Conservation (phyloP, 1,139 yeast species). For the Trichomonascaceae sp. region DNA sequence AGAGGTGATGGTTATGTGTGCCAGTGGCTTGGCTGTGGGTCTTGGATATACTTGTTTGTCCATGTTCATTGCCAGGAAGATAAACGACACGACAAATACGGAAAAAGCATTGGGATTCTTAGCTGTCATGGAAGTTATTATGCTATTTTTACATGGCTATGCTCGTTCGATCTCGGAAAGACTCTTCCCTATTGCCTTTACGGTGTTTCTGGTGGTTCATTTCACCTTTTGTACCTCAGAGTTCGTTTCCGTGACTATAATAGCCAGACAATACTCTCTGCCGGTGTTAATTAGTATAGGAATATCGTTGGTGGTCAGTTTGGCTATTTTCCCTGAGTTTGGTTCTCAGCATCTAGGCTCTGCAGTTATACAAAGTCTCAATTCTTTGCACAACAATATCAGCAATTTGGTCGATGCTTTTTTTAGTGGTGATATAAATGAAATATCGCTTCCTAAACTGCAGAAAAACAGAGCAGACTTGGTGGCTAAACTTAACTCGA, state of each 20-base stretch:
- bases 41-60: constrained; percentile 39
- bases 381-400: constrained; percentile 37
- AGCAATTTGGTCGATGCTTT: constrained; percentile 38
- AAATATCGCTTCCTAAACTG: constrained; percentile 14
- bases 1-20: constrained; percentile 35
- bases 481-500: constrained; percentile 32
- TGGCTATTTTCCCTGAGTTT: constrained; percentile 44
- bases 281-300: constrained; percentile 44
- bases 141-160: constrained; percentile 46
- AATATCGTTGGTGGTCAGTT: constrained; percentile 38
- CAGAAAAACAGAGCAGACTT: constrained; percentile 26
- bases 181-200: constrained; percentile 42
- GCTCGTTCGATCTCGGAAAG: constrained; percentile 42
- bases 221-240: constrained; percentile 39
- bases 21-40: constrained; percentile 36
- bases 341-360: constrained; percentile 45
- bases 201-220: constrained; percentile 43
- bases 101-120: constrained; percentile 40
- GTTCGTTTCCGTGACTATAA: constrained; percentile 16
- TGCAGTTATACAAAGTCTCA: constrained; percentile 36
- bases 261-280: constrained; percentile 35
- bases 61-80: constrained; percentile 37
- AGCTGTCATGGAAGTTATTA: constrained; percentile 40
- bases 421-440: constrained; percentile 18
- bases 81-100: constrained; percentile 16